Base-by-base conservation (phyloP, 768 basidiomycete species). In the Hydnum rufescens region DNA sequence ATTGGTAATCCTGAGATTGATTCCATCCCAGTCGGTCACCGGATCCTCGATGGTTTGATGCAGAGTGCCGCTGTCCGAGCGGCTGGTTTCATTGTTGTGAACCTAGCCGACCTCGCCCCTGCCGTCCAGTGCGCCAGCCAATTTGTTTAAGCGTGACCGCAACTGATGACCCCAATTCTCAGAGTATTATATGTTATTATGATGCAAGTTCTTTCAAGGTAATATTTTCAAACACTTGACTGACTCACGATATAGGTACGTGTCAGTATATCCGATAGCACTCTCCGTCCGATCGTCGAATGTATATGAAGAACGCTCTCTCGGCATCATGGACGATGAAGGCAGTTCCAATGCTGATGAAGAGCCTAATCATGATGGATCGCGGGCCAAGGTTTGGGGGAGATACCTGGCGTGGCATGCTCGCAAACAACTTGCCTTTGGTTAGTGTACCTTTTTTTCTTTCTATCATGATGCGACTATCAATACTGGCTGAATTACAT, bases 171-270 rank as follows among this genome's bases (percentile, higher is more conserved):
- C n/a, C n/a, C n/a, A n/a, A 13, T 47, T 57, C 13, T 6, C 58
- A 87, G 83, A 62, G 83, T 92, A 0, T 64, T 92, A 39, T 92
- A 82, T 61, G 77, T 86, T 2, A 71, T 90, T 60, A 93, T 90
- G 90, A 97, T 93, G 90, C 88, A 84, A 60, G 77, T 87, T 59
- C 78, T 77, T 73, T 82, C 56, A 82, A 3, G 2, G 83, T 85
- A 59, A 66, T 79, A 74, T 50, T 30, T 57, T 52, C 49, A 48
- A 59, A 48, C 46, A 57, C 19, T 32, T 13, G 22, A 42, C 19
- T 4, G 26, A 8, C 30, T 29, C 32, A 36, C 28, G 8, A 5
- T 25, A 8, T 49, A 84, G 84, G 62, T 58, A 61, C 54, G 55
- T 65, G 26, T 61, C 64, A 25, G 62, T 65, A 13, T 66, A 65